Evolutionary conservation across 176 grass and related monocot species (phyloP), one percentile per base, ranked within the genome.

Genomic region (Leersia perrieri): DNA sequence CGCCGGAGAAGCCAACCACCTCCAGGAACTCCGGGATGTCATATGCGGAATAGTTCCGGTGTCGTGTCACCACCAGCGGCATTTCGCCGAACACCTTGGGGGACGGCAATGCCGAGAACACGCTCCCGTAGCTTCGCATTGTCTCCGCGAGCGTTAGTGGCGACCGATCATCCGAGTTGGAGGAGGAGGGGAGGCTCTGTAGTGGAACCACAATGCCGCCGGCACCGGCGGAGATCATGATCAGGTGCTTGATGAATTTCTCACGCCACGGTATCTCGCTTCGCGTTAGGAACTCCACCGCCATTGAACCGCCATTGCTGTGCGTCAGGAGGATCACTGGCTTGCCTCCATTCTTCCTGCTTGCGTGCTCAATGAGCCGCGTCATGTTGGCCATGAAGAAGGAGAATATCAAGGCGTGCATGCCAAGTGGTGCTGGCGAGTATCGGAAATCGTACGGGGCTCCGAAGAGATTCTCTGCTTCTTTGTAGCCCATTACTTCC

Each of bases 211-310:
- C 12, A 35, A 49, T 49, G 45, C 67, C 79, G 0, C 53, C 67
- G 49, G 1, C 26, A 26, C 51, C 79, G 11, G 1, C 0, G 26
- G 2, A 30, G 67, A 81, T 6, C 67, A 72, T 72, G 67, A 72
- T 53, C 0, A 71, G n/a, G 67, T 81, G 79, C 67, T 72, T 81
- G 27, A 81, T 6, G 53, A 32, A 78, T 39, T 28, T 78, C 38
- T 11, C 31, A 40, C 76, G 29, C 76, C 29, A 78, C 26, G 4
- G 40, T 40, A 25, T 40, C 5, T 60, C 40, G 11, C 27, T 78
- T 36, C 62, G 76, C 2, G 45, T 45, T 39, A 45, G 53, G 68
- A 72, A 82, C 18, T 33, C 35, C 0, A 3, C 25, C 68, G 36
- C 26, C 36, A 31, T 15, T 18, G 16, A 0, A 27, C 53, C 28